Evolutionary conservation across 73 alveolate species (phyloP).

Genomic region (Paramecium primaurelia): DNA sequence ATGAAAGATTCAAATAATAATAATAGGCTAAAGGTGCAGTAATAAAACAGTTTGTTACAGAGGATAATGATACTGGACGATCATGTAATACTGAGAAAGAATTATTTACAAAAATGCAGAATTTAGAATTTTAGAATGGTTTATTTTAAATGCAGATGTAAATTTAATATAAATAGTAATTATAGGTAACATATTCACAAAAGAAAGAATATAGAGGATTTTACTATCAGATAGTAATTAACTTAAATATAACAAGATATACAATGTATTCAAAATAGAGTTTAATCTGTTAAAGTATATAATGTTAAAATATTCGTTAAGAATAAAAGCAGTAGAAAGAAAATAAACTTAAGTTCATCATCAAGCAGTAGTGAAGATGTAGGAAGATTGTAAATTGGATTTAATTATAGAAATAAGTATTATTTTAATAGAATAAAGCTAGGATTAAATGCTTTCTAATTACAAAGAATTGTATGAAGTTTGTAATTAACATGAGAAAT

Average conservation of each 20-base stretch:
- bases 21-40: background rate
- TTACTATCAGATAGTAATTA: background rate
- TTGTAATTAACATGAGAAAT: background rate
- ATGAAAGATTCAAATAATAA: background rate
- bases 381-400: background rate
- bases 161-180: background rate
- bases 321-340: background rate
- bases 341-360: background rate
- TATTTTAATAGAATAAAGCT: background rate
- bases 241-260: background rate
- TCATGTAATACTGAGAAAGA: background rate
- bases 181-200: slow-evolving; percentile 15
- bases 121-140: slow-evolving; percentile 20
- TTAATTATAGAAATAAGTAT: background rate
- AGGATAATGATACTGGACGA: background rate
- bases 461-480: background rate
- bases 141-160: slow-evolving; percentile 42
- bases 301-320: background rate
- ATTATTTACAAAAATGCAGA: background rate
- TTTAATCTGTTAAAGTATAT: background rate
- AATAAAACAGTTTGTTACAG: background rate
- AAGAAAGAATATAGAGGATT: slow-evolving; percentile 17
- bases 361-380: background rate
- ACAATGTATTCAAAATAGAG: background rate
- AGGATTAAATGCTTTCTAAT: background rate